Conservation (phyloP, 1,139 yeast genomes). For the Geotrichum phurueaensis region DNA sequence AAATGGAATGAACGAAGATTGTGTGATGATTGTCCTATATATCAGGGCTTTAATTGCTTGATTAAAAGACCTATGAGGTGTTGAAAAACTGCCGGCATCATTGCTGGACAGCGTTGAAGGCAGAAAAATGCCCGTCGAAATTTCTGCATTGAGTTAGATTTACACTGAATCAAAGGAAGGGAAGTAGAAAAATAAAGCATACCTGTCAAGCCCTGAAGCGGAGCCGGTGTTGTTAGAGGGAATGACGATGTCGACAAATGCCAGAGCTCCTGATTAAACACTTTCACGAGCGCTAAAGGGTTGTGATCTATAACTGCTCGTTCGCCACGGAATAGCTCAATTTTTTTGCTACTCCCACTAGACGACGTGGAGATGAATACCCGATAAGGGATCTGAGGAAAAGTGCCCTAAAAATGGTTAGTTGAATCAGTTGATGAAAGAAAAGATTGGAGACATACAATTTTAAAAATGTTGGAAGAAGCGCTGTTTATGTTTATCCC, state of each 20-base stretch:
- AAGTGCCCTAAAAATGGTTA: constrained; percentile 23
- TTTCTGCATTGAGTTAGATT: constrained; percentile 22
- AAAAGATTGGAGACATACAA: constrained; percentile 22
- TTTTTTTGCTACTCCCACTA: constrained; percentile 30
- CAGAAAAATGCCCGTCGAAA: constrained; percentile 36
- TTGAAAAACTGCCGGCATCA: constrained; percentile 34
- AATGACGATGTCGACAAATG: constrained; percentile 42
- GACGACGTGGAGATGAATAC: constrained; percentile 36
- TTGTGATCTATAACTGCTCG: constrained; percentile 47
- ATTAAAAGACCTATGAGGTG: constrained; percentile 51
- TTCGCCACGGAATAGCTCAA: constrained; percentile 52
- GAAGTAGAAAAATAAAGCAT: background rate
- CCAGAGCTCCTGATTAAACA: constrained; percentile 59
- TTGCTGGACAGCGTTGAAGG: constrained; percentile 36
- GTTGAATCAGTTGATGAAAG: background rate
- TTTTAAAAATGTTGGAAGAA: constrained; percentile 28
- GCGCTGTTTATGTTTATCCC: constrained; percentile 23
- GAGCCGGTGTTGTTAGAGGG: constrained; percentile 32
- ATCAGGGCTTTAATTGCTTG: constrained; percentile 56
- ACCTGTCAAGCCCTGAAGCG: constrained; percentile 15
- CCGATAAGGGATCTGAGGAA: constrained; percentile 30
- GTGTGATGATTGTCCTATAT: constrained; percentile 44
- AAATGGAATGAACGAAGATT: constrained; percentile 45
- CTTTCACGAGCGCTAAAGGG: constrained; percentile 50
- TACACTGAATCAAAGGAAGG: background rate